Conservation (phyloP, 2,329 filamentous ascomycete species). For the Aureobasidium sp. region DNA sequence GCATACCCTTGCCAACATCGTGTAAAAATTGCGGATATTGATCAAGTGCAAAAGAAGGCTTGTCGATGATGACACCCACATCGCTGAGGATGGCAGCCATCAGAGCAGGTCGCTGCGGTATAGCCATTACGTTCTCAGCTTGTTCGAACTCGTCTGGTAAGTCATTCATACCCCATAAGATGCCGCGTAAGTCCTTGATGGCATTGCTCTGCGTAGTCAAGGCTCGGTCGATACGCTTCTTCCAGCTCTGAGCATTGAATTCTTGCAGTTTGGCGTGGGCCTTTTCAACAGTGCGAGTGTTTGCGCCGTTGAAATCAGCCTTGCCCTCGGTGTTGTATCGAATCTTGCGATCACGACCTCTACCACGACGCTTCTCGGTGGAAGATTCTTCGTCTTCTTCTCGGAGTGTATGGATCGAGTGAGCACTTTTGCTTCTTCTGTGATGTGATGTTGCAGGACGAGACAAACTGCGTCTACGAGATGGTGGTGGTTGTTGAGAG, state of each 20-base stretch:
- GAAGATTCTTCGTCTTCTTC: conserved; percentile 11
- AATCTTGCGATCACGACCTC: conserved; percentile 41
- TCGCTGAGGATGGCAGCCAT: conserved; percentile 77
- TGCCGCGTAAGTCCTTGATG: conserved; percentile 69
- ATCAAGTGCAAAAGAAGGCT: conserved; percentile 79
- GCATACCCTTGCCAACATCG: conserved; percentile 93
- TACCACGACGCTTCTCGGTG: not conserved
- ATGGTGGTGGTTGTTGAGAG: conserved; percentile 40
- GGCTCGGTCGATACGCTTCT: conserved; percentile 74
- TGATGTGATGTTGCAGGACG: conserved; percentile 22
- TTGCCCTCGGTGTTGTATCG: conserved; percentile 75
- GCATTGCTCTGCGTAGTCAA: conserved; percentile 61
- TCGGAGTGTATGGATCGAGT: conserved; percentile 15
- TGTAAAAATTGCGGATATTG: conserved; percentile 80
- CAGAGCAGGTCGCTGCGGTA: conserved; percentile 76
- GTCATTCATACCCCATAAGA: conserved; percentile 78
- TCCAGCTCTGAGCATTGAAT: conserved; percentile 88
- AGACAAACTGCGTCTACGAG: conserved; percentile 28
- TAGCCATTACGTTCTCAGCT: conserved; percentile 74
- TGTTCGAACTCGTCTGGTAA: conserved; percentile 76
- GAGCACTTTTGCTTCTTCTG: conserved; percentile 34
- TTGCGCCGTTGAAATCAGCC: conserved; percentile 61
- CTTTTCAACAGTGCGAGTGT: conserved; percentile 67
- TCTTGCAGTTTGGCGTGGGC: conserved; percentile 68
- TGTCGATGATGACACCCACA: conserved; percentile 77